Percentiles rank a stretch among this genome's conserved stretches.
phyloP scores from a whole-genome alignment of 768 basidiomycete species.

The Lactarius hengduanensis region DNA sequence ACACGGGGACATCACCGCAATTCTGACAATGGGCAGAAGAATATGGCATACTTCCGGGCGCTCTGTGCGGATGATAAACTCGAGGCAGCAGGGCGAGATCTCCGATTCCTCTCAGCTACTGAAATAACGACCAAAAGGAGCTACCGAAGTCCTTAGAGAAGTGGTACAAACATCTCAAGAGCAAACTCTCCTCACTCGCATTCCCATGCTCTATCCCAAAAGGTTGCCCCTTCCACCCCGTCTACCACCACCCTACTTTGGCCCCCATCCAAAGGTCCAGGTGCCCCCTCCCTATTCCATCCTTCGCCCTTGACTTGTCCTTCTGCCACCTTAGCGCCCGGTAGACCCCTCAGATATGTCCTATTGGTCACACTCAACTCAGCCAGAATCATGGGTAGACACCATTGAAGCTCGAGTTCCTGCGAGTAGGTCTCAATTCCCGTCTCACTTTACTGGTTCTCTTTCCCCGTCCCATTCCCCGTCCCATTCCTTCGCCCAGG shows the following conservation, averaged over 20 bases:
- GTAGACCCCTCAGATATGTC: neutral
- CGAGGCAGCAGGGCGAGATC: neutral
- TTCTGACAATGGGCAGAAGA: neutral
- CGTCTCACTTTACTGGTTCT: neutral
- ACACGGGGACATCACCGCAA: neutral
- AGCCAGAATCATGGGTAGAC: neutral
- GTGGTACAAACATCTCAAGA: neutral
- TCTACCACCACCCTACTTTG: constrained; percentile 12
- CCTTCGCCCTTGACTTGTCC: neutral
- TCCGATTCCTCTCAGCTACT: neutral
- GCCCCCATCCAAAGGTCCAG: neutral
- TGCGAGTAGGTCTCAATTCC: neutral
- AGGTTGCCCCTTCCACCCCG: neutral
- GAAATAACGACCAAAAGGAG: neutral
- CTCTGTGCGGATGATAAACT: neutral
- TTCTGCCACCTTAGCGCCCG: neutral
- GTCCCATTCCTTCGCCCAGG: neutral
- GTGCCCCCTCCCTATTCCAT: neutral
- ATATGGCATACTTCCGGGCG: neutral
- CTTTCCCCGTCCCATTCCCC: neutral
- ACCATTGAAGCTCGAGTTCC: neutral
- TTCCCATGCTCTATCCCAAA: neutral
- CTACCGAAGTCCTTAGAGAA: neutral
- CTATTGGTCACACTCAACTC: neutral
- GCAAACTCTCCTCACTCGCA: neutral